Evolutionary conservation across 768 basidiomycete genomes (phyloP), one percentile per base, ranked within the genome.

Genomic region (Fistulinella prunicolor): DNA sequence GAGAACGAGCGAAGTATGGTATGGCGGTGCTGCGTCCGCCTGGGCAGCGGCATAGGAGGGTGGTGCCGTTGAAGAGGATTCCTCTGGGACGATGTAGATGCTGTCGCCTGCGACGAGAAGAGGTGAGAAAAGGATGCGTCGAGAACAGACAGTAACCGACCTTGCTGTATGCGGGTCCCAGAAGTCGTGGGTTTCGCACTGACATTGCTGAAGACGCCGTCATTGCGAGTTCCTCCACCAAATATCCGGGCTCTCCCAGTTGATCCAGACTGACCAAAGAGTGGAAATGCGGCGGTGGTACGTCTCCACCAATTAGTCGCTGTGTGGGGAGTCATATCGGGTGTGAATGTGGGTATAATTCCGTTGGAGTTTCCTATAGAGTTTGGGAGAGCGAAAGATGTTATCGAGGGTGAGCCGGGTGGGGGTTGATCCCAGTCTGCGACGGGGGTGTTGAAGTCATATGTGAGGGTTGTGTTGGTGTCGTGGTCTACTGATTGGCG

Each of bases 1-100:
- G 64, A 97, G 90, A n/a, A 98, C 82, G 3, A 92, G 94, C 2
- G 92, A 96, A 57, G 97, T 95, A 83, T 93, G 97, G 69, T 99
- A 99, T 1, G 94, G 89, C 4, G 96, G 96, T 7, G 93, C 94
- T n/a, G 92, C 83, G 67, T 99, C 96, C 14, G 89, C 84, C 63
- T 94, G 85, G 9, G 96, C 96, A 24, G 83, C 77, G 13, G 90
- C 85, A 66, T 99, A 98, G 8, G 94, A 88, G 1, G 96, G 96
- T 5, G 94, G 93, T 0, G 85, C 83, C 49, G 94, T 86, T 48
- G 86, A 82, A 57, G 87, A 80, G 7, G 81, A 69, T 42, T 92
- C 87, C 66, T 97, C 94, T 7, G 93, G 92, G 32, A 87, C 85
- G 54, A 84, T 69, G 64, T 76, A 82, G n/a, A 77, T 81, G 59